Percentiles rank a stretch among this genome's conserved stretches.
phyloP scores from a whole-genome alignment of 2,329 filamentous ascomycete species.

The Fusarium avenaceum region DNA sequence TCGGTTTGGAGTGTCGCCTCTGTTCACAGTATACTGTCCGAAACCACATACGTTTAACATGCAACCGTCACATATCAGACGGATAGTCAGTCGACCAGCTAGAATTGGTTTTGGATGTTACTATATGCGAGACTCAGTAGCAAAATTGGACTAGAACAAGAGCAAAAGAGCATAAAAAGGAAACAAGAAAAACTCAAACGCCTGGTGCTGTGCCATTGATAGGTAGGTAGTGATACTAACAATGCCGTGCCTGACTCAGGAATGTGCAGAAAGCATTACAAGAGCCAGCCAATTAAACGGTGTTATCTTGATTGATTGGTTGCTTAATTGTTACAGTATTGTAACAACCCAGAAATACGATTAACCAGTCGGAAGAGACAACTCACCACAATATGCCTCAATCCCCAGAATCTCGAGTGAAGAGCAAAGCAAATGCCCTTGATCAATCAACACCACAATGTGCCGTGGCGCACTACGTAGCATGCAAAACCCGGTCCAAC shows the following conservation, averaged over 20 bases:
- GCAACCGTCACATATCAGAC: constrained; percentile 37
- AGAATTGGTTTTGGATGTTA: background rate
- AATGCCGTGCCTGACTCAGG: constrained; percentile 34
- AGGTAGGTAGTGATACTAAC: background rate
- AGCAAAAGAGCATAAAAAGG: constrained; percentile 7
- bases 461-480: constrained; percentile 6
- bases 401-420: constrained; percentile 22
- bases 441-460: constrained; percentile 12
- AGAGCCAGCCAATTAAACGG: background rate
- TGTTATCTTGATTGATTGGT: background rate
- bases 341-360: constrained; percentile 18
- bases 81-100: background rate
- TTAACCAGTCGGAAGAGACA: background rate
- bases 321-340: background rate
- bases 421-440: constrained; percentile 11
- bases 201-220: constrained; percentile 1
- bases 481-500: constrained; percentile 29
- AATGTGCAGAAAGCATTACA: constrained; percentile 23
- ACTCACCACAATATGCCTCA: background rate
- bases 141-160: constrained; percentile 11
- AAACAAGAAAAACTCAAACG: constrained; percentile 19
- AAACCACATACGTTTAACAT: constrained; percentile 10
- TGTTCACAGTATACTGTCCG: constrained; percentile 9
- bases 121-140: constrained; percentile 1
- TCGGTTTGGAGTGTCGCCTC: constrained; percentile 5